A percentile compares a stretch with the other conserved stretches of the same genome.
phyloP scores from a whole-genome alignment of 1,284 basidiomycete species.

The Puccinia hordei region DNA sequence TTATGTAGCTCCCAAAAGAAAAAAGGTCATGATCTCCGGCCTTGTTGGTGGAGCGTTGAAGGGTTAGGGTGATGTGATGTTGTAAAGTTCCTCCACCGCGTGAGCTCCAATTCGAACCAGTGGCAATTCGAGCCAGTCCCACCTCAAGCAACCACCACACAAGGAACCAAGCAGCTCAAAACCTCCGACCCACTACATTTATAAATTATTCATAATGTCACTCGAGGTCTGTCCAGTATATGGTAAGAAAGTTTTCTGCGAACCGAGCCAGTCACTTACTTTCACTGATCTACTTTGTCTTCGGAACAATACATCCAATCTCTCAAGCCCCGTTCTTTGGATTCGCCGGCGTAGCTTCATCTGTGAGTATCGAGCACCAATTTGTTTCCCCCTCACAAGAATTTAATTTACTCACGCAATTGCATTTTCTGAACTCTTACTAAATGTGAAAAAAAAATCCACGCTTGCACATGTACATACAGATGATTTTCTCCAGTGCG shows the following conservation, averaged over 20 bases:
- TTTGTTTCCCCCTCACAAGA: not conserved
- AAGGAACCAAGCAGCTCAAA: too few relatives aligned
- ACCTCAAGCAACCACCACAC: too few relatives aligned
- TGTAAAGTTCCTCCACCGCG: too few relatives aligned
- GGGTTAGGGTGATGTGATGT: too few relatives aligned
- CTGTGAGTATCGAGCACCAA: slow-evolving; percentile 31
- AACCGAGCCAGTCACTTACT: not conserved
- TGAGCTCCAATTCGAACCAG: too few relatives aligned
- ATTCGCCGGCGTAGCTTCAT: slow-evolving; percentile 50
- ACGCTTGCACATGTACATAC: not conserved
- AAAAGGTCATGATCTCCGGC: too few relatives aligned
- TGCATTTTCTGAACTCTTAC: not conserved
- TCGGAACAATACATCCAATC: not conserved
- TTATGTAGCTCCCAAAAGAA: too few relatives aligned
- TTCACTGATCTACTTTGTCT: not conserved
- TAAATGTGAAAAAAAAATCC: not conserved
- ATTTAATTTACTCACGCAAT: not conserved
- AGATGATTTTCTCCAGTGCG: slow-evolving; percentile 51
- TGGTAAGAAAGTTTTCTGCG: not conserved
- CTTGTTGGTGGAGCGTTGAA: too few relatives aligned
- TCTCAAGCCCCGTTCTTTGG: slow-evolving; percentile 48
- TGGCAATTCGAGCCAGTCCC: too few relatives aligned
- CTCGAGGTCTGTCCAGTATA: slow-evolving; percentile 34
- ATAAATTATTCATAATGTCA: not conserved
- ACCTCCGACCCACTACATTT: too few relatives aligned